Conservation (phyloP, 2,329 filamentous ascomycete genomes). For the Neonectria punicea region DNA sequence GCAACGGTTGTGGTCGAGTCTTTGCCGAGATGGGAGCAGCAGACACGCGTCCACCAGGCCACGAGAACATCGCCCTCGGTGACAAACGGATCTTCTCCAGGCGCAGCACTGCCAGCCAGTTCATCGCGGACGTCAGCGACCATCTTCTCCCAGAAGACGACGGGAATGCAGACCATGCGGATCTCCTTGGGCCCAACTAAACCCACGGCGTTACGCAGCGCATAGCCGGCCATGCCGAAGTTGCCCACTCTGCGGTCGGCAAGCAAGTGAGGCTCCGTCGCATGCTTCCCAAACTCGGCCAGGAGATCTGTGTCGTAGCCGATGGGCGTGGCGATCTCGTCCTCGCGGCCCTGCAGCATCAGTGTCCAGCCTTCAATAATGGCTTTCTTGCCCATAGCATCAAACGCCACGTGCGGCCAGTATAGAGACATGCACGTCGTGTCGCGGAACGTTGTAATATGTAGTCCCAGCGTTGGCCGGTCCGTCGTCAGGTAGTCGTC, state of each 20-base stretch:
- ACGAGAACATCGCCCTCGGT: slow-evolving; percentile 9
- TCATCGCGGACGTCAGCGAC: neutral
- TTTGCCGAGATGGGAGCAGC: neutral
- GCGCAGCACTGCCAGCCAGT: slow-evolving; percentile 8
- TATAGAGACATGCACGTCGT: too few relatives aligned
- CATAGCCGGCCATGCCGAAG: neutral
- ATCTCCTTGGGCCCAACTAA: slow-evolving; percentile 7
- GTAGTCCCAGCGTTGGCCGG: too few relatives aligned
- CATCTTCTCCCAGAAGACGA: slow-evolving; percentile 10
- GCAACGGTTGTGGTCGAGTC: neutral
- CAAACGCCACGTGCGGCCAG: too few relatives aligned
- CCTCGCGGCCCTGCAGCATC: neutral
- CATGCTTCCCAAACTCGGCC: slow-evolving; percentile 16
- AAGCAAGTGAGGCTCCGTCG: slow-evolving; percentile 8
- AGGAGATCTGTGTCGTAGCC: slow-evolving; percentile 3
- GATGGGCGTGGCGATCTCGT: slow-evolving; percentile 9
- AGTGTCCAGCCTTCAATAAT: too few relatives aligned
- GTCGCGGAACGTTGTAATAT: too few relatives aligned
- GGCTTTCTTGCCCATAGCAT: too few relatives aligned
- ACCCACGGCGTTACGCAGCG: too few relatives aligned
- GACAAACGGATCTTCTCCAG: neutral
- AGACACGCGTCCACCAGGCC: neutral
- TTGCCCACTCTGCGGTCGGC: neutral
- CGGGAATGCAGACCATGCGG: slow-evolving; percentile 20
- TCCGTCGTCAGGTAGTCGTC: too few relatives aligned